phyloP scores from a whole-genome alignment of 2,329 filamentous ascomycete genomes.

The Sphaerulina musiva region DNA sequence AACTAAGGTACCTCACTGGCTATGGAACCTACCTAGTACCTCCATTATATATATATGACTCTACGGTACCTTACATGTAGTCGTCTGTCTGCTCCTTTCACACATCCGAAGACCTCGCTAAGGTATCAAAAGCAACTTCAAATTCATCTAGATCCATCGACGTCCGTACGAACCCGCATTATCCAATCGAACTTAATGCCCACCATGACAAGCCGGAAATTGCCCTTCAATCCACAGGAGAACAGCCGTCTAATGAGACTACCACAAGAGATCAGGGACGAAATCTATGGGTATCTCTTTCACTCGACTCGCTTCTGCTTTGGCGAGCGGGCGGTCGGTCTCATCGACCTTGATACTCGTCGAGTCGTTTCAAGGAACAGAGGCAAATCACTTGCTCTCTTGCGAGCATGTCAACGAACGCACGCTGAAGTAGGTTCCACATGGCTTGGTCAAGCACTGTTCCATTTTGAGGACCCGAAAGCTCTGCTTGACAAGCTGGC shows the following conservation, averaged over 20 bases:
- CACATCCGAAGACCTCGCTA: too few species aligned
- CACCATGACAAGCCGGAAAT: not conserved
- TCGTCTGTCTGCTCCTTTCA: too few species aligned
- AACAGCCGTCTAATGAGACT: conserved; percentile 11
- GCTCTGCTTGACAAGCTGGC: conserved; percentile 11
- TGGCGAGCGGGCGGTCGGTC: conserved; percentile 9
- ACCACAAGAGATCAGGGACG: conserved; percentile 17
- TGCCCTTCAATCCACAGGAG: not conserved
- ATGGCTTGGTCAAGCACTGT: conserved; percentile 8
- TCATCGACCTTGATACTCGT: conserved; percentile 8
- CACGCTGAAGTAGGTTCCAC: conserved; percentile 4
- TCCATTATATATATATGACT: too few species aligned
- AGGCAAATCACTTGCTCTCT: conserved; percentile 9
- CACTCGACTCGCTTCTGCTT: conserved; percentile 9
- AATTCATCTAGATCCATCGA: not conserved
- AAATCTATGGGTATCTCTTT: conserved; percentile 15
- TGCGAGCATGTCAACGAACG: conserved; percentile 11
- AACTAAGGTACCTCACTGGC: too few species aligned
- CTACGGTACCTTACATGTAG: too few species aligned
- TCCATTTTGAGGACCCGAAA: conserved; percentile 9
- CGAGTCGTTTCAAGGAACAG: conserved; percentile 7
- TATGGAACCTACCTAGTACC: too few species aligned
- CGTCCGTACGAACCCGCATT: not conserved
- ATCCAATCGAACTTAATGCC: not conserved
- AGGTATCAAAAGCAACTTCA: too few species aligned